phyloP scores from a whole-genome alignment of 495 filamentous ascomycete species.

The Podospora anserina region DNA sequence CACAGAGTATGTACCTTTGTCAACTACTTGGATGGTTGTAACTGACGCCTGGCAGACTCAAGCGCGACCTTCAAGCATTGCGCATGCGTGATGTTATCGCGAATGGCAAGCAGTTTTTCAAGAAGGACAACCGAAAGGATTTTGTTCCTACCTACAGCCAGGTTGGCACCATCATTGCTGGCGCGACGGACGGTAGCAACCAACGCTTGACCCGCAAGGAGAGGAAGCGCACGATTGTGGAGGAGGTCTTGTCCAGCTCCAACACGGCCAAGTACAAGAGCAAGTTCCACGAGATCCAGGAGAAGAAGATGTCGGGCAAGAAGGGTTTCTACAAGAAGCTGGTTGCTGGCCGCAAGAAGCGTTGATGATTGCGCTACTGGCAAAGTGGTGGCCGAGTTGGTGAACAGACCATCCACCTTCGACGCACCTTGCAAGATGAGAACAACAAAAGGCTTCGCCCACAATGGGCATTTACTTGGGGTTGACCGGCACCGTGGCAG shows the following conservation, averaged over 20 bases:
- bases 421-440: background rate
- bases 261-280: conserved; percentile 35
- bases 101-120: conserved; percentile 80
- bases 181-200: conserved; percentile 82
- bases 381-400: background rate
- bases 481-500: background rate
- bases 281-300: conserved; percentile 37
- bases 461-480: background rate
- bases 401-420: background rate
- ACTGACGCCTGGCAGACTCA: conserved; percentile 40
- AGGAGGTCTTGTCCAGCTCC: conserved; percentile 73
- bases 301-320: conserved; percentile 30
- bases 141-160: conserved; percentile 76
- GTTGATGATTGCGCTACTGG: conserved; percentile 21
- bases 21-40: background rate
- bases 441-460: background rate
- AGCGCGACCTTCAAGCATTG: conserved; percentile 80
- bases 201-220: conserved; percentile 79
- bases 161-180: conserved; percentile 84
- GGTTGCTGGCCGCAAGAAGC: conserved; percentile 28
- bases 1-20: conserved; percentile 46
- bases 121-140: conserved; percentile 64
- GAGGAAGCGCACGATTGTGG: conserved; percentile 84
- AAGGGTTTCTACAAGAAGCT: conserved; percentile 36
- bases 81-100: conserved; percentile 87